Evolutionary conservation across 176 grass and related monocot genomes (phyloP), one percentile per base, ranked within the genome.

Genomic region (Alloteropsis semialata): DNA sequence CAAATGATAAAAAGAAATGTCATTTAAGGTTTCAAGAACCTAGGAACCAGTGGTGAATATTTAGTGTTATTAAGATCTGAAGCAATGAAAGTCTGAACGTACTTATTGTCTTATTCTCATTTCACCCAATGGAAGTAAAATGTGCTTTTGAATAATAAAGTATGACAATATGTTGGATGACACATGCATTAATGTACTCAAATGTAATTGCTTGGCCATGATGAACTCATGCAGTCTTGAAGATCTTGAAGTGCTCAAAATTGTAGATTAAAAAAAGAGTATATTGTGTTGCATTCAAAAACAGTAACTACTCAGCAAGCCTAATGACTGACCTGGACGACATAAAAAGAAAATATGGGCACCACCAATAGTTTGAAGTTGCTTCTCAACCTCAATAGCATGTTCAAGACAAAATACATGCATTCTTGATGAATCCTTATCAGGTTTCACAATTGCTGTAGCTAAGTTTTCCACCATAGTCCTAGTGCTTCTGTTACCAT

Each of bases 321-420:
- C 15, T 72, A 55, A 64, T 38, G 28, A 86, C 92, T 85, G 17
- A 99, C 97, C 97, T 81, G 93, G 97, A 96, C 76, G 85, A 51
- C 97, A 99, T 69, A 99, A 58, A 53, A 99, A 83, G 82, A 94
- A 78, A 81, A 96, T 77, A 89, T 92, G 65, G 15, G 88, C 76
- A 69, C 97, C 97, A 61, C 97, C 97, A 27, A 96, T 75, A 60
- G 85, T 55, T 51, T 77, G 81, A 86, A 99, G 89, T 81, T 86
- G 97, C 91, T 84, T 93, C 80, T 92, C 85, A 80, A 96, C 91
- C 76, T 94, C 93, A 27, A 90, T 84, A 72, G 97, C 97, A 84
- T 99, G 97, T 56, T 99, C 77, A 76, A 99, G 97, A 85, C 97
- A 99, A 72, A 99, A 99, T 64, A 90, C 89, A 92, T 99, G 97